phyloP scores from a whole-genome alignment of 164 flowering plant species.

The Nymphaea thermarum region DNA sequence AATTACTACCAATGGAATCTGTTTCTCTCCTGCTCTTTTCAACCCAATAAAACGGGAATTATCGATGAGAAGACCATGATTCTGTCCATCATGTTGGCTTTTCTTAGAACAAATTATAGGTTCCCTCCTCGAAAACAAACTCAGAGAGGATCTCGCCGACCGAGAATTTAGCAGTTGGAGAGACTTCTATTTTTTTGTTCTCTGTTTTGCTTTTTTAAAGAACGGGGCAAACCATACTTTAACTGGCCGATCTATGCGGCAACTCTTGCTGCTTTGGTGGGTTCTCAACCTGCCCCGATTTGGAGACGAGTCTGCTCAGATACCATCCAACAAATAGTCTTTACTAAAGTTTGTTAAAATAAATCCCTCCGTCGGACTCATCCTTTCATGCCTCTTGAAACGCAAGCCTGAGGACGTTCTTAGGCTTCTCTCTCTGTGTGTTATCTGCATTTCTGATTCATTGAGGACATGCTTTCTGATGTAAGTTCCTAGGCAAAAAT shows the following conservation, averaged over 20 bases:
- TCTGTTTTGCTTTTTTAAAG: too few relatives aligned
- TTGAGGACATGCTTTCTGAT: background rate
- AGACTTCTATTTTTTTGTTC: too few relatives aligned
- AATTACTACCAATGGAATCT: constrained; percentile 4
- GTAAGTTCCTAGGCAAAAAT: constrained; percentile 91
- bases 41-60: background rate
- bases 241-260: too few relatives aligned
- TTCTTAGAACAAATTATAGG: background rate
- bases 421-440: background rate
- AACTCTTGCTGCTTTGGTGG: too few relatives aligned
- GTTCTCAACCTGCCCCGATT: too few relatives aligned
- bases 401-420: background rate
- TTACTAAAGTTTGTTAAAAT: background rate
- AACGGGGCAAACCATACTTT: too few relatives aligned
- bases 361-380: background rate
- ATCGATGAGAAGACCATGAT: background rate
- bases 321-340: background rate
- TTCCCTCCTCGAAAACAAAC: background rate
- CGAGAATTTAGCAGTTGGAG: background rate
- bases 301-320: too few relatives aligned
- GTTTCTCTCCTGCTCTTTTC: background rate
- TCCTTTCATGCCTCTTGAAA: background rate
- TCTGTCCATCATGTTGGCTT: background rate
- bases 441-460: background rate
- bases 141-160: background rate